These are phyloP conservation scores for Sporobolomyces pararoseus DNA, from an alignment of 768 basidiomycete species.

Conservation along the genomic window DNA sequence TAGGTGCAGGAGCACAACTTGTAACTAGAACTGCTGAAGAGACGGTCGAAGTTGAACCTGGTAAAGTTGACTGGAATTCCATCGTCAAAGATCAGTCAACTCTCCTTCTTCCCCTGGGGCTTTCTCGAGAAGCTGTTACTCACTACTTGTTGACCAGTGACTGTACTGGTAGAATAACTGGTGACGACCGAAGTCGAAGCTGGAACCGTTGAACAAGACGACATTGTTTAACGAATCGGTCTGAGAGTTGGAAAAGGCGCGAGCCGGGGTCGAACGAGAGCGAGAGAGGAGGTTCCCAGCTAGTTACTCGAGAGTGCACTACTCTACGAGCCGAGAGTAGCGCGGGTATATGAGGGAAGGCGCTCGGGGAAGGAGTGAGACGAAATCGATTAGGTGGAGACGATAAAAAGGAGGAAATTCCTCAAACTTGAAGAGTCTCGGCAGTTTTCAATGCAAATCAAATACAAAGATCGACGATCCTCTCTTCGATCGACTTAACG, in stretches of 20 bases:
- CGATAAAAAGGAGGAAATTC: too few relatives aligned
- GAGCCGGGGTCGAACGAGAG: not conserved
- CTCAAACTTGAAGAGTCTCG: too few relatives aligned
- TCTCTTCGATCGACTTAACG: too few relatives aligned
- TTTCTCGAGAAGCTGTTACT: not conserved
- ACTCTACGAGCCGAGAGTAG: not conserved
- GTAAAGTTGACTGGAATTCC: constrained; percentile 12
- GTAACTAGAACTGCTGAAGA: constrained; percentile 10
- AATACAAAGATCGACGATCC: too few relatives aligned
- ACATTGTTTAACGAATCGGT: constrained; percentile 3
- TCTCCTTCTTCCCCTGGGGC: too few relatives aligned
- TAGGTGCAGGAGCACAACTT: not conserved
- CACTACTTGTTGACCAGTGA: constrained; percentile 10
- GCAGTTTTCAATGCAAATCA: too few relatives aligned
- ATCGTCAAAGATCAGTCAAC: not conserved
- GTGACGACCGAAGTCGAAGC: not conserved
- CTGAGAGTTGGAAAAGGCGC: not conserved
- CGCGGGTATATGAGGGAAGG: not conserved
- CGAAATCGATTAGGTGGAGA: too few relatives aligned
- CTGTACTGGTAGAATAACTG: not conserved
- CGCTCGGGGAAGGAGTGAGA: too few relatives aligned
- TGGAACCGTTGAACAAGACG: not conserved
- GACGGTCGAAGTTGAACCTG: not conserved
- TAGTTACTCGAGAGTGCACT: not conserved
- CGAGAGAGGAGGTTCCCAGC: too few relatives aligned